Base-by-base conservation (phyloP, 176 grass and related monocot species). In the Ensete ventricosum region DNA sequence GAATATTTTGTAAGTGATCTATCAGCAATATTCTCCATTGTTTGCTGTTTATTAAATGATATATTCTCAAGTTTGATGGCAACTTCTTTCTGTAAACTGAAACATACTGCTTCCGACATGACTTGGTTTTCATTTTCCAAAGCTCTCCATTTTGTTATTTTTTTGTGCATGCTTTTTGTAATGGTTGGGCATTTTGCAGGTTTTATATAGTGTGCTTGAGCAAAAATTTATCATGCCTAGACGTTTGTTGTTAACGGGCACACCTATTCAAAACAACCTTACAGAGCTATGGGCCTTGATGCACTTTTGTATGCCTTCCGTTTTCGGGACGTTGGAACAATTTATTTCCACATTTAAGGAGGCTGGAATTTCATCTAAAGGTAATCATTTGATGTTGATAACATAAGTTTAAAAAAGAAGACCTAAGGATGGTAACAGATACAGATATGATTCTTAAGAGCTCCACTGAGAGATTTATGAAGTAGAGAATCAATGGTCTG, bases 271-370 rank as follows among this genome's bases (percentile, higher is more conserved):
- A 89, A 91, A 97, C 73, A 93, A 89, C 69, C 85, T 97, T 75
- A 84, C 87, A 53, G 94, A 97, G 76, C 79, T 97, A 75, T 97
- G 94, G 94, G 90, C 94, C 1, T 80, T 97, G 74, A 86, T 93
- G 88, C 94, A 97, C 84, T 91, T 97, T 65, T 97, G 94, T 69
- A 82, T 97, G 88, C 90, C 94, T 84, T 93, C 83, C 72, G 57
- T 90, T 79, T 97, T 97, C 16, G 90, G 82, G 53, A 78, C 84
- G 60, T 53, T 92, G 50, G 90, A 97, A 51, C 83, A 90, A 58
- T 97, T 93, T 58, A 73, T 90, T 79, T 88, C 76, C 16, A 85
- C 88, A 81, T 97, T 97, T 75, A 90, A 71, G 75, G 83, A 93
- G 87, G 85, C 88, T 67, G 85, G 66, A 54, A 79, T 77, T 69